Base-by-base conservation (phyloP, 1,139 yeast genomes). In the Suhomyces guaymorum region DNA sequence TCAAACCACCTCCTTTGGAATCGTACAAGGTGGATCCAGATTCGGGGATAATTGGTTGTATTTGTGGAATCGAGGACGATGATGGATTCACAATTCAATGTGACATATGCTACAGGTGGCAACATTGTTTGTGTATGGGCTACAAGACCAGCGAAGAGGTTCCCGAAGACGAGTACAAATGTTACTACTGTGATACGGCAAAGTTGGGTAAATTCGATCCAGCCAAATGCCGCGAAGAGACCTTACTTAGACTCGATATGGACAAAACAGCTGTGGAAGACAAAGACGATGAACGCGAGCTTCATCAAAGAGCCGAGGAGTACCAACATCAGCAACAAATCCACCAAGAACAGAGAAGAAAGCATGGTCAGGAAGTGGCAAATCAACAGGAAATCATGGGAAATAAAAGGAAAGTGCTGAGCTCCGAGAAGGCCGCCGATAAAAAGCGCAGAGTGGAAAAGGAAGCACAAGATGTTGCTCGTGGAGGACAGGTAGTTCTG, bases 61-160 rank as follows among this genome's bases (percentile, higher is more conserved):
- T 90, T 4, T 90, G 98, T 66, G 90, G 82, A 1, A 80, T 73
- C 46, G 88, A 82, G 38, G 96, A 90, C 46, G 97, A 90, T 58
- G 97, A 90, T 54, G 97, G 97, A 1, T 88, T 87, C 57, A 89
- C 97, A 1, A 85, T 90, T 42, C 97, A 89, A 58, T 90, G 97
- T 63, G 96, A 89, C 55, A 73, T 78, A 30, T 90, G 97, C 58
- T 82, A 77, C 59, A 78, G 96, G 43, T 90, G 97, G 97, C 96
- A 89, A 55, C 97, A 90, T 62, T 90, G 95, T 28, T 70, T 78
- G 15, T 90, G 97, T 61, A 88, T 87, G 77, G 86, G 85, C 7
- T 86, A 84, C 46, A 71, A 70, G 33, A 75, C 82, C 31, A 80
- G 76, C 39, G 84, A 78, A 21, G 81, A 82, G 39, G 94, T 82